Evolutionary conservation across 2,329 filamentous ascomycete genomes (phyloP), one percentile per base, ranked within the genome.

Genomic region (Colletotrichum lini): DNA sequence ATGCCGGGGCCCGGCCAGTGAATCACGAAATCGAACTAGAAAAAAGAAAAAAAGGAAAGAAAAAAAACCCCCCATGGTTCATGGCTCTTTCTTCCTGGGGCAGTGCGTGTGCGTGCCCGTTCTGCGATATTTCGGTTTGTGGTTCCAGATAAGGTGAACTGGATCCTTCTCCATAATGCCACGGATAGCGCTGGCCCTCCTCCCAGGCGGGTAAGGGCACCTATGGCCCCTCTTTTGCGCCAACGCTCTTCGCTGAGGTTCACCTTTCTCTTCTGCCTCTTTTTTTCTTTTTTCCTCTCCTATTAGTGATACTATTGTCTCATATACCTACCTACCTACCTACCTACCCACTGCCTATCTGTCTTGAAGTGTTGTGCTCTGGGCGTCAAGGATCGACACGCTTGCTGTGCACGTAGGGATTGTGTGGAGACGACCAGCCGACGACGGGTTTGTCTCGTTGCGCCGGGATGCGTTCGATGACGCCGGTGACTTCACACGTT

Each of bases 131-230:
- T 66, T 26, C 64, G 54, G 18, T 18, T 18, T 57, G 60, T n/a
- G 68, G 68, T 63, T 71, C 44, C 68, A 62, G 68, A 71, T 71
- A 71, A 56, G 63, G 56, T 56, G 49, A 50, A 50, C 59, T 63
- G 40, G 53, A 59, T 4, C 30, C 10, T 56, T 68, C n/a, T 63
- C 60, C 54, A 18, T 56, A 70, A 64, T 49, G 59, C 13, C 40
- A 65, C 57, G 57, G 67, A 38, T 66, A 50, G 50, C 42, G 68
- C 67, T 67, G 64, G 67, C 35, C 35, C 35, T 10, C 35, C 35
- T 7, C 16, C 54, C 18, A 21, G 30, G 60, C 35, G 61, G 61
- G 62, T 47, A 66, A 30, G 57, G 23, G 21, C 30, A 49, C 35
- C 23, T 44, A 57, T 38, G 58, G 53, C 44, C 38, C 66, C 60